These are phyloP conservation scores for Microstegium vimineum DNA, from an alignment of 176 grass and related monocot genomes.

Conservation along the genomic window DNA sequence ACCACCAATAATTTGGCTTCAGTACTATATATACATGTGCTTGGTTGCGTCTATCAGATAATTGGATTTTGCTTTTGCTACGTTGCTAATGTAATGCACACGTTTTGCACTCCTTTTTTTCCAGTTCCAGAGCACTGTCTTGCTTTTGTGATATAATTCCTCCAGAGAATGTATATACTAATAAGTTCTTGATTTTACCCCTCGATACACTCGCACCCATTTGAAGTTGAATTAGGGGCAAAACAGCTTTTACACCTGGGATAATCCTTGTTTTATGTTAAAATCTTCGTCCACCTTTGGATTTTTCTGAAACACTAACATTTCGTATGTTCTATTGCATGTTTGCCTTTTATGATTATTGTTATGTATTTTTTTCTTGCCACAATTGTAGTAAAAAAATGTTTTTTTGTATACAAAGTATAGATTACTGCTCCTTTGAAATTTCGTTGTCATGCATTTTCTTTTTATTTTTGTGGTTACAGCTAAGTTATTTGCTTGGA, in stretches of 20 bases:
- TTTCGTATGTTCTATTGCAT: not conserved
- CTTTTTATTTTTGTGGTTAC: not conserved
- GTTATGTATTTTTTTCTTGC: not conserved
- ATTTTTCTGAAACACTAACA: not conserved
- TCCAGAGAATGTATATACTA: not conserved
- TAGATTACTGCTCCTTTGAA: not conserved
- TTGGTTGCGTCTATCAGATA: conserved; percentile 8
- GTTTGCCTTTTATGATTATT: not conserved
- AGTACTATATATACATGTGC: not conserved
- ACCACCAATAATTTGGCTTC: conserved; percentile 31
- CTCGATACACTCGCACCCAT: not conserved
- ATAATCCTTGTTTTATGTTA: not conserved
- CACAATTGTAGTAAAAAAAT: not conserved
- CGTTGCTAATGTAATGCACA: not conserved
- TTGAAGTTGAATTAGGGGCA: conserved; percentile 9
- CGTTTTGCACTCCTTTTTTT: not conserved
- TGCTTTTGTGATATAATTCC: not conserved
- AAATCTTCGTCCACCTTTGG: not conserved
- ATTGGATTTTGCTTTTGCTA: not conserved
- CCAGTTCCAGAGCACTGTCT: not conserved
- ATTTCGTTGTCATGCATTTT: not conserved
- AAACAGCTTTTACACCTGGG: not conserved
- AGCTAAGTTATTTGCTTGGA: not conserved
- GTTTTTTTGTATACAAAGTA: not conserved
- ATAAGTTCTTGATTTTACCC: not conserved